phyloP scores from a whole-genome alignment of 805 yeast species.

The Kluyveromyces dobzhanskii region DNA sequence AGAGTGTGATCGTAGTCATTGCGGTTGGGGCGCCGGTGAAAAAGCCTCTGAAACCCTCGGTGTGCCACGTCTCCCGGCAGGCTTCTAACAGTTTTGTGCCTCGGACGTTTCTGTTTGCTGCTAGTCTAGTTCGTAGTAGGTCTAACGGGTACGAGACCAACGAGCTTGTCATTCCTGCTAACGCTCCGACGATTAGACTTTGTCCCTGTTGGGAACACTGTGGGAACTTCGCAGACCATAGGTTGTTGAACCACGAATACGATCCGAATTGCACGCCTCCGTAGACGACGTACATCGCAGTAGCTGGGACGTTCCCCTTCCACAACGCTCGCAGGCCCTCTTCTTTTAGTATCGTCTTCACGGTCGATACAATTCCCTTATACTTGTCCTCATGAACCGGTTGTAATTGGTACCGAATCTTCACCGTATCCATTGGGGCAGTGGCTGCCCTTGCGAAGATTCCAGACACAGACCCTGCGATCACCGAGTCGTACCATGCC shows the following conservation, averaged over 20 bases:
- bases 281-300: constrained; percentile 71
- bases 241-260: constrained; percentile 46
- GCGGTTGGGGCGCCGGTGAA: constrained; percentile 43
- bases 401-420: constrained; percentile 24
- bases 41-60: constrained; percentile 40
- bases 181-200: constrained; percentile 54
- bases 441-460: constrained; percentile 40
- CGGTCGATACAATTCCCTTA: constrained; percentile 22
- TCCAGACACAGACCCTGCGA: constrained; percentile 72
- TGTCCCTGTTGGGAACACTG: constrained; percentile 23
- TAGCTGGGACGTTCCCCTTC: constrained; percentile 96
- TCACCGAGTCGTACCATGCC: constrained; percentile 42
- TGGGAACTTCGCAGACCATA: constrained; percentile 17
- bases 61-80: constrained; percentile 25
- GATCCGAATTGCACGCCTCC: constrained; percentile 81
- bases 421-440: constrained; percentile 29
- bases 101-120: constrained; percentile 43
- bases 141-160: constrained; percentile 80
- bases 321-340: constrained; percentile 80
- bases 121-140: constrained; percentile 76
- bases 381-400: constrained; percentile 6
- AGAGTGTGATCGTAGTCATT: constrained; percentile 54
- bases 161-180: constrained; percentile 73
- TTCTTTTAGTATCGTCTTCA: constrained; percentile 37
- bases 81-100: constrained; percentile 18